These are phyloP conservation scores for Penicillium polonicum DNA, from an alignment of 2,329 filamentous ascomycete genomes.

Conservation along the genomic window DNA sequence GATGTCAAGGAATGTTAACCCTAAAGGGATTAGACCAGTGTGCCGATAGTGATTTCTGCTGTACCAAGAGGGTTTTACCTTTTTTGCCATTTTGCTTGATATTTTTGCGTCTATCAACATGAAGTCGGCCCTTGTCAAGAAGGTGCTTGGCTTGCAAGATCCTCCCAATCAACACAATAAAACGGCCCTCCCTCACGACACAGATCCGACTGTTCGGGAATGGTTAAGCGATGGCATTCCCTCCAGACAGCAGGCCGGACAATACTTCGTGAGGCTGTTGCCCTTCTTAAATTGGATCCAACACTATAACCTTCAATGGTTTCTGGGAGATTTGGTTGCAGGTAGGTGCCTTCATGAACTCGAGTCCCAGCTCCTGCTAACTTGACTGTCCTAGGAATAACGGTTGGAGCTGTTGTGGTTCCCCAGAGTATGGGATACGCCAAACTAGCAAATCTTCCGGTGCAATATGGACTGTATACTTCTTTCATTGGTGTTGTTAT, in stretches of 20 bases:
- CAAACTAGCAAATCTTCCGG: conserved; percentile 69
- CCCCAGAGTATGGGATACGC: conserved; percentile 95
- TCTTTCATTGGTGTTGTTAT: conserved; percentile 93
- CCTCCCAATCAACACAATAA: neutral
- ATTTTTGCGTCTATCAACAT: neutral
- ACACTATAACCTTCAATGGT: conserved; percentile 14
- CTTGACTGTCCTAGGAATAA: conserved; percentile 46
- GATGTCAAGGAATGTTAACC: neutral
- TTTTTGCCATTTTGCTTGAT: neutral
- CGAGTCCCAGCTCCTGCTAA: neutral
- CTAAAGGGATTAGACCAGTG: neutral
- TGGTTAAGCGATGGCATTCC: conserved; percentile 9
- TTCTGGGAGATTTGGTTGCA: conserved; percentile 12
- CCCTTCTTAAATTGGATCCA: conserved; percentile 10
- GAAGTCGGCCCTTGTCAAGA: conserved; percentile 1
- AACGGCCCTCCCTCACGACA: neutral
- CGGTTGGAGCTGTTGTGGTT: conserved; percentile 75
- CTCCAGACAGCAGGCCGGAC: neutral
- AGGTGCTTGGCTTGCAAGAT: neutral
- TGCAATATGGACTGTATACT: conserved; percentile 83
- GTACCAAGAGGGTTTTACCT: neutral
- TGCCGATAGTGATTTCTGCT: neutral
- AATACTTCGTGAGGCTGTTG: conserved; percentile 3
- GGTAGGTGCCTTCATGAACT: neutral
- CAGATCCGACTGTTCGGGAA: conserved; percentile 8